Conservation (phyloP, 768 basidiomycete genomes). For the Kwoniella botswanensis region DNA sequence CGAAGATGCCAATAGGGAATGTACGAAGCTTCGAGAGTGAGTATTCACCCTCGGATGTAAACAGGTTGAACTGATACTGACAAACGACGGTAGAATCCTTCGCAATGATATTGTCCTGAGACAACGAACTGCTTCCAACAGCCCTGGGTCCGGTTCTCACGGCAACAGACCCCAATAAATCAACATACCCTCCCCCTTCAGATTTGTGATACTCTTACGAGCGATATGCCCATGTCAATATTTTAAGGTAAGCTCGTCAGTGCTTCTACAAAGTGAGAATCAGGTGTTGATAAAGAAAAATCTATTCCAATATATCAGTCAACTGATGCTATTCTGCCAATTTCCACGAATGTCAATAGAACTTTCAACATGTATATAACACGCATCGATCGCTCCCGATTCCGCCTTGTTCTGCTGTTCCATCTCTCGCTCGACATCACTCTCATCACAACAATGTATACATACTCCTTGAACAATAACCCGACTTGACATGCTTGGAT, state of each 20-base stretch:
- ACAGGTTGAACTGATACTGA: background rate
- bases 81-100: conserved; percentile 6
- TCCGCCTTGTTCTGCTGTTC: background rate
- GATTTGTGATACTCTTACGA: background rate
- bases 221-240: background rate
- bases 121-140: conserved; percentile 19
- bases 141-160: conserved; percentile 6
- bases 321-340: background rate
- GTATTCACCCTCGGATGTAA: background rate
- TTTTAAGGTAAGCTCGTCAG: background rate
- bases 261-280: background rate
- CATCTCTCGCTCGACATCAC: background rate
- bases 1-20: conserved; percentile 20
- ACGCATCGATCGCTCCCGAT: background rate
- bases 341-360: conserved; percentile 3
- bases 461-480: background rate
- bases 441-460: background rate
- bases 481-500: background rate
- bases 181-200: background rate
- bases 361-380: background rate
- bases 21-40: conserved; percentile 34
- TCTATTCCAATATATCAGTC: background rate
- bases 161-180: conserved; percentile 8
- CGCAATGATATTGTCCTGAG: conserved; percentile 16
- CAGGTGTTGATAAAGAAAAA: background rate